Conservation (phyloP, 768 basidiomycete species). For the Vishniacozyma victoriae region DNA sequence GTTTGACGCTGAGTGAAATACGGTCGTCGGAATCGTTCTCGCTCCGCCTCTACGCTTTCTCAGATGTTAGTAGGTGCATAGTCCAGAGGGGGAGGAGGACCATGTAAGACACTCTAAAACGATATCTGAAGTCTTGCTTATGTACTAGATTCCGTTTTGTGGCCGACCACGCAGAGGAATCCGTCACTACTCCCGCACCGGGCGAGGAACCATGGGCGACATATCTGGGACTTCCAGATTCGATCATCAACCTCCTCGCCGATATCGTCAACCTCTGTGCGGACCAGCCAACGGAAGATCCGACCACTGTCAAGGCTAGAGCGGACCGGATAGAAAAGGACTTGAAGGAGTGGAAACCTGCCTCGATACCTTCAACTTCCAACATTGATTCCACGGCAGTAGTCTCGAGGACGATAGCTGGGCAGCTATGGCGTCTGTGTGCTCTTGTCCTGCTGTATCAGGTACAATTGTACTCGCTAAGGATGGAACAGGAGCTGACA, state of each 20-base stretch:
- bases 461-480: too few species aligned
- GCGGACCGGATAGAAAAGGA: constrained; percentile 17
- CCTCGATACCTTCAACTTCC: background rate
- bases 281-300: background rate
- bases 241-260: constrained; percentile 18
- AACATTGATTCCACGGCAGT: constrained; percentile 14
- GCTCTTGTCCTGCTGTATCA: constrained; percentile 17
- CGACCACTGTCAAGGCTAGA: constrained; percentile 7
- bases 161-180: background rate
- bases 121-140: too few species aligned
- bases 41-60: constrained; percentile 17
- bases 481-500: too few species aligned
- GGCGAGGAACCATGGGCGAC: constrained; percentile 21
- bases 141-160: too few species aligned
- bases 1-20: constrained; percentile 4
- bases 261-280: constrained; percentile 22
- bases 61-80: constrained; percentile 21
- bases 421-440: constrained; percentile 15
- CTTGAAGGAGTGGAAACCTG: constrained; percentile 10
- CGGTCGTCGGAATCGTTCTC: constrained; percentile 12
- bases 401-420: constrained; percentile 22
- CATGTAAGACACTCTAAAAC: constrained; percentile 4
- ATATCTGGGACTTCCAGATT: constrained; percentile 21
- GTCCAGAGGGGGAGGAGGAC: constrained; percentile 15
- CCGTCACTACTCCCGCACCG: background rate